Evolutionary conservation across 257 asterid species (phyloP), one percentile per base, ranked within the genome.

Genomic region (Nyctanthes arbortristis): DNA sequence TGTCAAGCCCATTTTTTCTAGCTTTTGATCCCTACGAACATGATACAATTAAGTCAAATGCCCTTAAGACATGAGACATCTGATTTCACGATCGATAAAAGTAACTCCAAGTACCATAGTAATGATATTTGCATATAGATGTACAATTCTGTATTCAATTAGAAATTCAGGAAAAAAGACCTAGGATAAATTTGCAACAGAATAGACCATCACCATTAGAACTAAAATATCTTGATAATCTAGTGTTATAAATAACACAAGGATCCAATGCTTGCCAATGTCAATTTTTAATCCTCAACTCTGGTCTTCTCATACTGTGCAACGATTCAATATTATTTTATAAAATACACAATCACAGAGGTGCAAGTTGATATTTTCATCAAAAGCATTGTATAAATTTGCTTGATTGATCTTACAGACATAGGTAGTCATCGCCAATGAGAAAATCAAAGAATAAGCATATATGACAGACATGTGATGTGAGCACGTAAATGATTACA

Each of bases 1-100:
- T 8, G 68, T 63, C 43, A 75, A 43, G 57, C 80, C 80, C 80
- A 75, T 75, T 32, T 63, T 65, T 68, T 33, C 29, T 45, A 18
- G 62, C 60, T 11, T 16, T 30, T 36, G 39, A 29, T 30, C 62
- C 71, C 45, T 66, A 18, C 14, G 8, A 18, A 49, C 9, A 49
- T 7, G 57, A 3, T 7, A 12, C 28, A 20, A 20, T 49, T 11
- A 49, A 49, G 28, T 6, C 8, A 18, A 49, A 49, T n/a, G n/a
- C n/a, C n/a, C n/a, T n/a, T n/a, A 8, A 20, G 1, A n/a, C 13
- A 49, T 20, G 20, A 49, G 7, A 22, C 10, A n/a, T 49, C 57
- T 22, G 1, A 20, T 8, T 52, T 52, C 12, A 52, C 22, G 29
- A 22, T 52, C 6, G 4, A 18, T 49, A 49, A 1, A 28, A 18